Base-by-base conservation (phyloP, 352 stramenopile species). In the Aphanomyces euteiches region DNA sequence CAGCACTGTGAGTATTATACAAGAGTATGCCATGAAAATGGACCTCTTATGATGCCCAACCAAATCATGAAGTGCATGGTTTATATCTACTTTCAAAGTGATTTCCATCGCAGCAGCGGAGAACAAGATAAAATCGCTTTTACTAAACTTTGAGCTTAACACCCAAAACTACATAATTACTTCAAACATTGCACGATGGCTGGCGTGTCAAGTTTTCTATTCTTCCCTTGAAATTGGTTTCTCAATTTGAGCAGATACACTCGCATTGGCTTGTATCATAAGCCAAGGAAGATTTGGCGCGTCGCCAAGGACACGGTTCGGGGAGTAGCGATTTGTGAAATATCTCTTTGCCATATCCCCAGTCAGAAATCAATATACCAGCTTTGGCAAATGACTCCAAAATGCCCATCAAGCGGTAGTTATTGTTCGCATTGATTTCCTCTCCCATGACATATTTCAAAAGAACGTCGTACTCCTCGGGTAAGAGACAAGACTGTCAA, bases 191-290 rank as follows among this genome's bases (percentile, higher is more conserved):
- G 43, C 43, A 48, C 15, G 8, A 48, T 15, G 43, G 43, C 43
- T 48, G 43, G 8, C 8, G 43, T 48, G 43, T 48, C 43, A 48
- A 15, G 43, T 48, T 48, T 48, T 48, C 43, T 54, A 34, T 37
- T 8, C 36, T 41, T 67, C 54, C 59, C 43, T 43, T 37, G 47
- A 67, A 67, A 67, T 19, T 21, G 38, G 36, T 67, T 43, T 67
- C 12, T 67, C 59, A 38, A 39, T 38, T 67, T 53, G 59, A n/a
- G 43, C 43, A 48, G 43, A 48, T 48, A 48, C 15, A 48, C 43
- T 48, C 43, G 8, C 43, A 48, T 15, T 48, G 43, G 43, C 15
- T 48, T 48, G 43, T 15, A 48, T 48, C 43, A 48, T 15, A 48
- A 48, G 43, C 43, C 15, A 15, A 48, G 8, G 43, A 48, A 48